Base-by-base conservation (phyloP, 1,284 basidiomycete species). In the Trametes versicolor region DNA sequence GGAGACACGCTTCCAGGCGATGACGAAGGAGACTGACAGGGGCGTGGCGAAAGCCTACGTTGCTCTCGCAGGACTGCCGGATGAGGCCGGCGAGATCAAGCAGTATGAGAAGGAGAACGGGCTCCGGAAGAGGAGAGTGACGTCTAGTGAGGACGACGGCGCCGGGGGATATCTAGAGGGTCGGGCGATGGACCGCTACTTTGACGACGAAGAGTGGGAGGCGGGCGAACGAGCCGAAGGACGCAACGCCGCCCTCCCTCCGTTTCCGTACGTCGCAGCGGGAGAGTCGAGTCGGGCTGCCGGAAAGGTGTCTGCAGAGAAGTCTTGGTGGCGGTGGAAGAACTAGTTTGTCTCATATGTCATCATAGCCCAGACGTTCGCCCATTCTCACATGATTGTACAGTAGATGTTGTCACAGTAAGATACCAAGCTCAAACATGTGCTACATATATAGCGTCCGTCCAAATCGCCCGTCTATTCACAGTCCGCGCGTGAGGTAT, bases 161-260 rank as follows among this genome's bases (percentile, higher is more conserved):
- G 58, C 50, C 23, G 48, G 58, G 43, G 48, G 39, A 1, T 75
- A 70, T 52, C 66, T 87, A 48, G 85, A 86, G 65, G 80, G 75
- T 4, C 74, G 83, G 8, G 89, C 89, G 1, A 78, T 89, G 41
- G 83, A 85, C 66, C 79, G 75, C 51, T 91, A 91, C 75, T 71
- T 91, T 61, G 88, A 90, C 51, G 89, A 92, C 66, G 81, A 83
- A 6, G 87, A 90, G 63, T 91, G 90, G 89, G 89, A 91, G 74
- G 77, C 73, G 49, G 66, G 69, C 6, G 76, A 81, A 64, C 69
- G 73, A 36, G 72, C 66, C 29, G 74, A 70, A 23, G 79, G 80
- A 9, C 64, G 76, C 12, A 68, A 70, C 2, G 68, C 73, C 7
- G 23, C 58, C 6, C 70, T 78, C 19, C 68, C 71, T 37, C 52